Base-by-base conservation (phyloP, 1,284 basidiomycete genomes). In the Sphaerobolus stellatus region DNA sequence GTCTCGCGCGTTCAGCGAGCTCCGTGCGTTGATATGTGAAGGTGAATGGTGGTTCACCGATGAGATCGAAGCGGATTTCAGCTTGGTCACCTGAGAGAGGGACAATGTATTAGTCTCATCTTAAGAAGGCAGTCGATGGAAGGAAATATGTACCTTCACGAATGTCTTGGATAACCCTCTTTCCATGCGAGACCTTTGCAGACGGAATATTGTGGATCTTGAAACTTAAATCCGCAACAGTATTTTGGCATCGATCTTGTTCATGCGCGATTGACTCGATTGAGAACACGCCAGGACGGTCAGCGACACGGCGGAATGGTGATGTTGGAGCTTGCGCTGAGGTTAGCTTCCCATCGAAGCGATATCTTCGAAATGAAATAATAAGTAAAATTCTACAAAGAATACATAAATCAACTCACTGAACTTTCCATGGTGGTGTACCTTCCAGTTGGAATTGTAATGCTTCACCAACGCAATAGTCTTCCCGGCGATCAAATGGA, bases 381-480 rank as follows among this genome's bases (percentile, higher is more conserved):
- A 31, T 43, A 58, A 49, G 61, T 47, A 4, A 33, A 18, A 25
- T 45, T 22, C 27, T 56, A 48, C 33, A 34, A 49, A 50, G 28
- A 14, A 48, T 40, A 36, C 30, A 13, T 36, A 38, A 34, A n/a
- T 8, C 38, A 13, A 74, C 83, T 52, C 63, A 94, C 85, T 86
- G 86, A 54, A 99, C 85, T 5, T 86, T 88, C 94, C 96, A 99
- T 2, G 96, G 95, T n/a, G 95, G 86, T 45, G 85, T 91, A 50
- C 96, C 96, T 71, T 98, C 94, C 18, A 99, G 76, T 65, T 95
- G 85, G 78, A 96, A 98, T 61, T 94, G 92, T 9, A 92, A 81
- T 47, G 84, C 79, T 62, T 98, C 95, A 25, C 95, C 96, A 8
- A 94, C 89, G 69, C 96, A 99, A 62, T 90, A 88, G 68, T 98